Conservation (phyloP, 345 rosid genomes). For the Kernera saxatilis region DNA sequence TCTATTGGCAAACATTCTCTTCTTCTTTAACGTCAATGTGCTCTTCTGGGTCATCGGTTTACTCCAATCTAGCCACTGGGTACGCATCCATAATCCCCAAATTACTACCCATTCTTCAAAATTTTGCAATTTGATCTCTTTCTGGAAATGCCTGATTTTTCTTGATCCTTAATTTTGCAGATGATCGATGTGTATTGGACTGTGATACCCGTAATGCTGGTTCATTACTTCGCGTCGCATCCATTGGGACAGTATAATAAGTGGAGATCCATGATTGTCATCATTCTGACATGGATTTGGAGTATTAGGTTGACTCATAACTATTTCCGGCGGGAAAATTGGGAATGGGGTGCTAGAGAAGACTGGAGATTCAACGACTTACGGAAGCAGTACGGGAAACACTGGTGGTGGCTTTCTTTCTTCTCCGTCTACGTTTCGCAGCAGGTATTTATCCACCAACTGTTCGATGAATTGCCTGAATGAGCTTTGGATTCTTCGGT, state of each 20-base stretch:
- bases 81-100: not conserved
- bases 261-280: conserved; percentile 67
- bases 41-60: conserved; percentile 85
- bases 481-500: conserved; percentile 1
- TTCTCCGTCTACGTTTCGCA: conserved; percentile 80
- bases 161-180: conserved; percentile 27
- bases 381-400: conserved; percentile 70
- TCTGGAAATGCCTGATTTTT: not conserved
- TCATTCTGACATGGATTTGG: conserved; percentile 73
- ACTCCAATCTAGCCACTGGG: conserved; percentile 86
- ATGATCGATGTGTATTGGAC: conserved; percentile 98
- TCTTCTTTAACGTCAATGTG: conserved; percentile 89
- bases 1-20: conserved; percentile 65
- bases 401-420: conserved; percentile 97
- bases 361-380: conserved; percentile 94
- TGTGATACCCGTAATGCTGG: conserved; percentile 78
- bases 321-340: conserved; percentile 90
- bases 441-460: conserved; percentile 47
- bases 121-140: not conserved
- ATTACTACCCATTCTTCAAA: not conserved
- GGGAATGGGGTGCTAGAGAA: conserved; percentile 97
- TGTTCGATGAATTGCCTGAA: conserved; percentile 44
- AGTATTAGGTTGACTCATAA: conserved; percentile 73
- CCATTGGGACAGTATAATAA: conserved; percentile 54
- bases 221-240: conserved; percentile 66